Evolutionary conservation across 2,329 filamentous ascomycete species (phyloP).

Genomic region (Ceratocystis variospora): DNA sequence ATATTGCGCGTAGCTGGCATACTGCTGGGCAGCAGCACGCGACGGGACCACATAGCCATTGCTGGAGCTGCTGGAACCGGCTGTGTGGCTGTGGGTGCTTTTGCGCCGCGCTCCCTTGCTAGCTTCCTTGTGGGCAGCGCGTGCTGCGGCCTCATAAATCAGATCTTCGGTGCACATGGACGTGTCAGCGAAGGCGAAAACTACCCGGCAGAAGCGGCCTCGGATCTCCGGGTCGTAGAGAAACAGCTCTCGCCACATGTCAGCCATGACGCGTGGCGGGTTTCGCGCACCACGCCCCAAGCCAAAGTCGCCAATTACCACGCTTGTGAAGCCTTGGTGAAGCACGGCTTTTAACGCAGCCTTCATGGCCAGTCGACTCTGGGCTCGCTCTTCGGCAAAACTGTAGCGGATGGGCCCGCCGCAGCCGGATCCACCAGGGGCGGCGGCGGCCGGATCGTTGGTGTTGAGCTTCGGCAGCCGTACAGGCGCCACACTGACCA

Average conservation of each 20-base stretch:
- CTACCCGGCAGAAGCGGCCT: slow-evolving; percentile 46
- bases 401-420: slow-evolving; percentile 42
- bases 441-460: slow-evolving; percentile 32
- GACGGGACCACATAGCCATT: slow-evolving; percentile 21
- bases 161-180: slow-evolving; percentile 39
- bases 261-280: slow-evolving; percentile 49
- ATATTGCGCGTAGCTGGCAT: neutral
- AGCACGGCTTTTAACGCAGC: slow-evolving; percentile 57
- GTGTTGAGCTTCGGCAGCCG: slow-evolving; percentile 52
- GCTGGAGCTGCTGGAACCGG: slow-evolving; percentile 16
- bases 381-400: slow-evolving; percentile 54
- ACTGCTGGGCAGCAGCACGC: neutral
- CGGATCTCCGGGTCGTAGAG: slow-evolving; percentile 48
- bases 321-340: slow-evolving; percentile 40
- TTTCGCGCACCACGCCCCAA: slow-evolving; percentile 51
- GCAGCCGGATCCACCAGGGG: slow-evolving; percentile 30
- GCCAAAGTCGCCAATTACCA: slow-evolving; percentile 52
- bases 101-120: slow-evolving; percentile 26
- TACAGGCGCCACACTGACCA: slow-evolving; percentile 61
- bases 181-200: slow-evolving; percentile 50
- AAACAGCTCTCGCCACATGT: slow-evolving; percentile 52
- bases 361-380: slow-evolving; percentile 60
- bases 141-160: slow-evolving; percentile 33
- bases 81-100: slow-evolving; percentile 15
- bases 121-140: slow-evolving; percentile 33